phyloP scores from a whole-genome alignment of 495 filamentous ascomycete species.

The Haplographium delicatum region DNA sequence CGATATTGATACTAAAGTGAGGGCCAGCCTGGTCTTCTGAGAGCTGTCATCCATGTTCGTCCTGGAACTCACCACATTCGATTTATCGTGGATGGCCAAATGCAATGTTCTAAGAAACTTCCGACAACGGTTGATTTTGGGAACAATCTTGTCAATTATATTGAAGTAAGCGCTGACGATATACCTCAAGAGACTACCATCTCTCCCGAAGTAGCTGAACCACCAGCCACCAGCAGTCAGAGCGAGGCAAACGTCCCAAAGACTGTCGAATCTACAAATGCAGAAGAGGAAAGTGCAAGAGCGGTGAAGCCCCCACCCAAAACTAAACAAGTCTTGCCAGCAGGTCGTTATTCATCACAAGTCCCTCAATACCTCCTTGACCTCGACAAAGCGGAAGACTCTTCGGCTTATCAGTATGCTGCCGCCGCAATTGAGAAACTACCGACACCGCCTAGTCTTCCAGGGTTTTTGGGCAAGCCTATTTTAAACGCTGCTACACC shows the following conservation, averaged over 20 bases:
- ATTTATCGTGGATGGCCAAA: conserved; percentile 90
- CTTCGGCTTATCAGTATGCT: conserved; percentile 61
- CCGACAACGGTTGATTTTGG: conserved; percentile 96
- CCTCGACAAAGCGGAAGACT: conserved; percentile 77
- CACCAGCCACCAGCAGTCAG: conserved; percentile 3
- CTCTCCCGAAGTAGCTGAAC: conserved; percentile 13
- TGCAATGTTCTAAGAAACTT: conserved; percentile 78
- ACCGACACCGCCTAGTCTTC: conserved; percentile 76
- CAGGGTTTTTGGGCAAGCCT: conserved; percentile 88
- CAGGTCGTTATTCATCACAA: conserved; percentile 50
- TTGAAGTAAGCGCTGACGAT: conserved; percentile 84
- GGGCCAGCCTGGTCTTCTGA: conserved; percentile 54
- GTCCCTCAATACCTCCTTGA: conserved; percentile 85
- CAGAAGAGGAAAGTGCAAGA: conserved; percentile 23
- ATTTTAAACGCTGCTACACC: conserved; percentile 85
- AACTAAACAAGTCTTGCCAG: conserved; percentile 37
- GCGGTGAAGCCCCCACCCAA: conserved; percentile 31
- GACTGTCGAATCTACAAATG: conserved; percentile 4
- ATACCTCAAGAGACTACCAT: conserved; percentile 41
- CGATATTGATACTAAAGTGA: too few species aligned
- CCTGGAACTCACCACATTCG: conserved; percentile 95
- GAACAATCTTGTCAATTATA: conserved; percentile 94
- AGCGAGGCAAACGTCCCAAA: not conserved
- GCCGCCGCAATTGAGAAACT: conserved; percentile 64
- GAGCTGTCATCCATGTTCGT: conserved; percentile 70